phyloP scores from a whole-genome alignment of 176 grass and related monocot species.

The Stipa capillata region DNA sequence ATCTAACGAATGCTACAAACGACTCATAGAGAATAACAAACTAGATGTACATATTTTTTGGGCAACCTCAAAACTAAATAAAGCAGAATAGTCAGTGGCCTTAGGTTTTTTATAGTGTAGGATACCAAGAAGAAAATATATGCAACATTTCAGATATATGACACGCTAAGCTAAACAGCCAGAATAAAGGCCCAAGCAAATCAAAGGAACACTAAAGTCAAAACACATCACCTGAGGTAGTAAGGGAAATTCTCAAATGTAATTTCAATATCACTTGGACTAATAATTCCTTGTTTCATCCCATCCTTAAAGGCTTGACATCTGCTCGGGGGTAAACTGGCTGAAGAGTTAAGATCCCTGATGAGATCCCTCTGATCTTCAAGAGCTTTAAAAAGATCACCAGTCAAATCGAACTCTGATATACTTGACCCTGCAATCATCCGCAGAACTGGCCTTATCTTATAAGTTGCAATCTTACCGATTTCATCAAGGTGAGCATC shows the following conservation, averaged over 20 bases:
- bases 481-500: slow-evolving; percentile 58
- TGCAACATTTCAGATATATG: slow-evolving; percentile 7
- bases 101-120: slow-evolving; percentile 14
- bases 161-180: neutral
- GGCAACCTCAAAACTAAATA: slow-evolving; percentile 7
- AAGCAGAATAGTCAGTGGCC: neutral
- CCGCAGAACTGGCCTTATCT: slow-evolving; percentile 64
- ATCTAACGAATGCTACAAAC: neutral
- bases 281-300: slow-evolving; percentile 83
- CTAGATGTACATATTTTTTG: neutral
- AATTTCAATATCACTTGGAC: slow-evolving; percentile 75
- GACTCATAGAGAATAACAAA: neutral
- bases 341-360: slow-evolving; percentile 40
- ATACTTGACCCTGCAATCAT: slow-evolving; percentile 58
- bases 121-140: neutral
- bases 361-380: slow-evolving; percentile 78
- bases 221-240: slow-evolving; percentile 81
- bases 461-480: slow-evolving; percentile 69
- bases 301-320: slow-evolving; percentile 86
- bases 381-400: slow-evolving; percentile 72
- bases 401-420: slow-evolving; percentile 81
- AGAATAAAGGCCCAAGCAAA: slow-evolving; percentile 12
- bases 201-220: slow-evolving; percentile 8
- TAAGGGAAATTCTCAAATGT: slow-evolving; percentile 93
- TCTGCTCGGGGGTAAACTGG: slow-evolving; percentile 56